Percentiles rank a stretch among this genome's conserved stretches.
Evolutionary conservation across 768 basidiomycete genomes (phyloP).

Genomic region (Tylopilus plumbeoviolaceoides): DNA sequence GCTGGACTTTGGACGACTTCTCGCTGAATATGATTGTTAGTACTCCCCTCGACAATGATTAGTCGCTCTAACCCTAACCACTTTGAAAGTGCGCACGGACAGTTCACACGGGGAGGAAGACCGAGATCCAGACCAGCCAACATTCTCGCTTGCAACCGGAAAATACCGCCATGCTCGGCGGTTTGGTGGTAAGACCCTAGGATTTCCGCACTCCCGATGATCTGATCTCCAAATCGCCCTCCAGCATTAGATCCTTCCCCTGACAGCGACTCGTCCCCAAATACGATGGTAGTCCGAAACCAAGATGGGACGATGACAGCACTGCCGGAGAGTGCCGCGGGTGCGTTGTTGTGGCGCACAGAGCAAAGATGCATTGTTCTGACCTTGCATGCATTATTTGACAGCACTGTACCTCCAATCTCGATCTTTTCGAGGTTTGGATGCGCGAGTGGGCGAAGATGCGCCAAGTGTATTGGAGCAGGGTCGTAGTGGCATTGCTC

Average conservation of each 20-base stretch:
- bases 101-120: slow-evolving; percentile 31
- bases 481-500: slow-evolving; percentile 85
- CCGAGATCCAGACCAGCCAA: slow-evolving; percentile 64
- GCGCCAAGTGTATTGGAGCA: slow-evolving; percentile 80
- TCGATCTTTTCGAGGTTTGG: slow-evolving; percentile 79
- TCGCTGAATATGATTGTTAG: slow-evolving; percentile 35
- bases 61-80: neutral
- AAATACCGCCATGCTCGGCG: slow-evolving; percentile 76
- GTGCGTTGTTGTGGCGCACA: slow-evolving; percentile 35
- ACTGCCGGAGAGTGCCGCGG: slow-evolving; percentile 66
- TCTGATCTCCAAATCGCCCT: slow-evolving; percentile 1
- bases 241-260: slow-evolving; percentile 9
- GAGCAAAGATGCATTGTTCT: slow-evolving; percentile 3
- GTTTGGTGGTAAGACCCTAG: slow-evolving; percentile 42
- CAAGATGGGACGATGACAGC: slow-evolving; percentile 56
- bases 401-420: slow-evolving; percentile 67
- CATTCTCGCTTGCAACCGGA: slow-evolving; percentile 85
- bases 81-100: slow-evolving; percentile 4
- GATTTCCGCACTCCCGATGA: neutral
- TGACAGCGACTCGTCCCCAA: slow-evolving; percentile 26
- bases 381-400: slow-evolving; percentile 6
- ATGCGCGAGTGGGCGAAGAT: slow-evolving; percentile 72
- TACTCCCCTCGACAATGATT: neutral
- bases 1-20: slow-evolving; percentile 65
- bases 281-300: slow-evolving; percentile 57